Conservation (phyloP, 2,329 filamentous ascomycete genomes). For the Diplodia seriata region DNA sequence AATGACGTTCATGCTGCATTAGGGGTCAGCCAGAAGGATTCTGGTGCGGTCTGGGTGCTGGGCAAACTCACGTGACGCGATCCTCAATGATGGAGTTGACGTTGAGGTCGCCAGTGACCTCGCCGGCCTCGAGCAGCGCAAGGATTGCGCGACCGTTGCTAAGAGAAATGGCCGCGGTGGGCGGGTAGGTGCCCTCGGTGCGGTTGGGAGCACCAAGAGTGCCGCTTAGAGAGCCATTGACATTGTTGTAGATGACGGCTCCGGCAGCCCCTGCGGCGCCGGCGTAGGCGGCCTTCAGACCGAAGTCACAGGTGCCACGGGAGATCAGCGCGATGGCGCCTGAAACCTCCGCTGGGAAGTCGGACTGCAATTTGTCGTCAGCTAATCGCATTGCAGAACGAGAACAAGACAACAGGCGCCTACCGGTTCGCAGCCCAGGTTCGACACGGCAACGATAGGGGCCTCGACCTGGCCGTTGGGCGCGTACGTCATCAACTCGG, state of each 20-base stretch:
- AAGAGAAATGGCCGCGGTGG: conserved; percentile 71
- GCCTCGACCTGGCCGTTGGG: conserved; percentile 68
- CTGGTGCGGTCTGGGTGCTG: neutral
- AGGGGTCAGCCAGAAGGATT: conserved; percentile 6
- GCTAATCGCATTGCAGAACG: neutral
- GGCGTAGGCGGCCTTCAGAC: conserved; percentile 71
- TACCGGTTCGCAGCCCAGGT: conserved; percentile 66
- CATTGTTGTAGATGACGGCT: conserved; percentile 77
- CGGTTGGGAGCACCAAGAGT: conserved; percentile 70
- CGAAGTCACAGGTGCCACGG: conserved; percentile 75
- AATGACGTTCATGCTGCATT: conserved; percentile 54
- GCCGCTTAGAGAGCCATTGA: conserved; percentile 63
- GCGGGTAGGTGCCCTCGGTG: conserved; percentile 62
- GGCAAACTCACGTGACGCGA: conserved; percentile 50
- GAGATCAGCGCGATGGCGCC: conserved; percentile 74
- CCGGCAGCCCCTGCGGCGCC: conserved; percentile 73
- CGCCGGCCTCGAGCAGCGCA: conserved; percentile 58
- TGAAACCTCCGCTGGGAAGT: conserved; percentile 66
- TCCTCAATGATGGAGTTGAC: conserved; percentile 56
- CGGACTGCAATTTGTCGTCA: conserved; percentile 46
- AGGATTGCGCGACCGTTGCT: conserved; percentile 65
- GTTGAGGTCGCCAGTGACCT: conserved; percentile 49
- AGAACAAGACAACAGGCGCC: neutral
- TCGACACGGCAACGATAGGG: conserved; percentile 65
- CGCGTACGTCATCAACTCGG: conserved; percentile 58